Base-by-base conservation (phyloP, 1,139 yeast species). In the Lodderomyces jiufengensis region DNA sequence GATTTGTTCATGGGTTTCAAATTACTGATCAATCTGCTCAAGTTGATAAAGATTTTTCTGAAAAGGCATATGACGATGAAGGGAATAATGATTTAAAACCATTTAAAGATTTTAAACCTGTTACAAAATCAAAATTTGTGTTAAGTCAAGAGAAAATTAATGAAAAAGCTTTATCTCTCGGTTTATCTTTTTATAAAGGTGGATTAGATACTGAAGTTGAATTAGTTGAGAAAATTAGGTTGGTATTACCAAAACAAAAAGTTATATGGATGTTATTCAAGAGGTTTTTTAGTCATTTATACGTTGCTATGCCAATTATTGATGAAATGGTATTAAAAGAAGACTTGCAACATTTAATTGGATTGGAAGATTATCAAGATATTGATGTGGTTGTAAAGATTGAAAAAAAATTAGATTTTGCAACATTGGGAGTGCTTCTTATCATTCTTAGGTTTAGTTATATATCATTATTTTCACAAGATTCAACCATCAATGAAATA, bases 211-310 rank as follows among this genome's bases (percentile, higher is more conserved):
- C 51, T 37, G 52, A 60, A 48, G 46, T 57, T 46, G 47, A 50
- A 45, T 42, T 57, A 29, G 43, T 59, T 25, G 55, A 59, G 29
- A 54, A 57, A 41, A 66, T 77, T 11, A 54, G 66, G 27, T 53
- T 61, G 25, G 61, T 64, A 2, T 48, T 77, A 24, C 82, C 83
- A 0, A 49, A 50, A 4, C 63, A 56, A 29, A 65, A 59, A 37
- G 62, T 65, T 2, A 47, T 73, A 3, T 74, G 80, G 79, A 45
- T 63, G 24, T 57, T 70, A 3, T 49, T 74, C n/a, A 61, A 66
- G 23, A 50, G 73, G 20, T 77, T 63, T 45, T 76, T 76, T 49
- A 47, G 49, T 2, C 57, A 60, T 22, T 59, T 73, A 9, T 73
- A 72, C 41, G 72, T 73, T 0, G 60, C 68, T 32, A 49, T 63